A percentile compares a stretch with the other conserved stretches of the same genome.
Conservation (phyloP, 768 basidiomycete species). For the Pisolithus sp. region DNA sequence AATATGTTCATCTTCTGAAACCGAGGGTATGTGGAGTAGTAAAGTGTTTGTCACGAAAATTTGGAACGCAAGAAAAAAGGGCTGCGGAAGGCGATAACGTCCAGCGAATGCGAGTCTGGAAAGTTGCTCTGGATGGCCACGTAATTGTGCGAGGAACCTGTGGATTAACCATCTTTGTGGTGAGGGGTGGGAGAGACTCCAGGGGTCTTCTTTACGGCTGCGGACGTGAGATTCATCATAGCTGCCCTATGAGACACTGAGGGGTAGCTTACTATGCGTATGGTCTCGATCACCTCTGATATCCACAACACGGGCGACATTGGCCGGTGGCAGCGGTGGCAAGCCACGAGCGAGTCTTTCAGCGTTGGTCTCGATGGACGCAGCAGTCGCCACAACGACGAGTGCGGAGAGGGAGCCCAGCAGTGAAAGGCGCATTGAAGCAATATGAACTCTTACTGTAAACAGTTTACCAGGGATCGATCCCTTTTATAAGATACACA, state of each 20-base stretch:
- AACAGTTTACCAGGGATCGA: background rate
- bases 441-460: background rate
- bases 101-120: no score
- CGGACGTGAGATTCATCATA: background rate
- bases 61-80: no score
- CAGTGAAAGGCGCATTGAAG: slow-evolving; percentile 3
- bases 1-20: no score
- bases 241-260: background rate
- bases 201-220: background rate
- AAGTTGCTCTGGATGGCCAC: no score
- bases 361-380: slow-evolving; percentile 32
- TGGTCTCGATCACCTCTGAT: background rate
- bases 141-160: background rate
- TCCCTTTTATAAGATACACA: background rate
- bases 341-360: slow-evolving; percentile 41
- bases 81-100: no score
- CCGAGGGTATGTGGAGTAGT: no score
- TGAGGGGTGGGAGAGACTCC: background rate
- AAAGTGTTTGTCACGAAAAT: no score
- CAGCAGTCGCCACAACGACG: slow-evolving; percentile 13
- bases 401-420: slow-evolving; percentile 18
- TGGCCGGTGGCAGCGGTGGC: slow-evolving; percentile 28
- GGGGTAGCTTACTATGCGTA: background rate
- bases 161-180: slow-evolving; percentile 10
- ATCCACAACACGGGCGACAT: background rate